Base-by-base conservation (phyloP, 2,329 filamentous ascomycete genomes). In the Fusarium buxicola region DNA sequence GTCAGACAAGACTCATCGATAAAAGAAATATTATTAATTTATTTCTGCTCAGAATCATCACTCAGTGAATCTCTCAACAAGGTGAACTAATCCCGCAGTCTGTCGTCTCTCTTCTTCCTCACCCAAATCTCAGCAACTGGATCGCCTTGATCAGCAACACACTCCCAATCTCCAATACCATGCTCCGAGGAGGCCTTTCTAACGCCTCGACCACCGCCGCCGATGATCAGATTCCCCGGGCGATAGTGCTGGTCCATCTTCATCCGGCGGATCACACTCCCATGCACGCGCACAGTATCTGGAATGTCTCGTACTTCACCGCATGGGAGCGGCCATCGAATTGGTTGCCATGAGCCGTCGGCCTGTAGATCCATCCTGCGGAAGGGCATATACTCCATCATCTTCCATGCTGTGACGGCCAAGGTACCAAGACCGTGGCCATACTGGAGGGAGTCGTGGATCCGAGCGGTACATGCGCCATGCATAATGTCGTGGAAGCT, bases 381-480 rank as follows among this genome's bases (percentile, higher is more conserved):
- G 76, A 94, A 94, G 0, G 92, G 92, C 21, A 94, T 79, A 72
- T 90, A 93, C 70, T 94, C 92, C 91, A 94, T 92, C 18, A 92
- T 73, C 31, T 87, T 90, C 91, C 91, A 94, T 3, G 82, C 83
- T 0, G 89, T 66, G 0, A 92, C 89, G 0, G 87, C 84, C 5
- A 78, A 52, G 21, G 63, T 59, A 0, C 81, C 74, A 5, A 90
- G 78, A 0, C 90, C 90, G 11, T 85, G 83, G 11, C 82, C 81
- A 67, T 86, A 92, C 44, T 83, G 77, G 0, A 94, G 82, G 4
- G 89, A 91, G 73, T 94, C 91, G 71, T 94, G 91, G 36, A 92
- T 84, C 4, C 72, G 76, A 1, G 84, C 80, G 3, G 78, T 72
- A 56, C 85, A 82, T 0, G 89, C 87, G 21, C 76, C 77, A 57